These are phyloP conservation scores for Pythium sukuiense DNA, from an alignment of 352 stramenopile species.

Conservation along the genomic window DNA sequence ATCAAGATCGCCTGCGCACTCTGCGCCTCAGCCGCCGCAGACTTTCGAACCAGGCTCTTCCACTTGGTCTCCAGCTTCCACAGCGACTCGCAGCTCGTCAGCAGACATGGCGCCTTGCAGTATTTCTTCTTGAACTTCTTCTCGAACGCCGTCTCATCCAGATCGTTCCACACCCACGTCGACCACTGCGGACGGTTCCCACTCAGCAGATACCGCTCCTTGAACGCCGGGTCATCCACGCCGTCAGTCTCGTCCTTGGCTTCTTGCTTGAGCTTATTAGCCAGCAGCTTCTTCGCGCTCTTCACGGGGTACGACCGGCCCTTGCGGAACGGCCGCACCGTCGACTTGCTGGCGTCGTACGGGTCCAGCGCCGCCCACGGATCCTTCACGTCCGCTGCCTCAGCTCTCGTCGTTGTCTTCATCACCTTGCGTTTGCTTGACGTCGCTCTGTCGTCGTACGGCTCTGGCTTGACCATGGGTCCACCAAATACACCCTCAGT, in stretches of 20 bases:
- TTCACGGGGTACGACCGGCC: conserved; percentile 61
- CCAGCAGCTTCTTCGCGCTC: conserved; percentile 35
- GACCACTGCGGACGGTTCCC: conserved; percentile 56
- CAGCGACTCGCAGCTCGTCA: conserved; percentile 51
- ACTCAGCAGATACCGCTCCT: conserved; percentile 60
- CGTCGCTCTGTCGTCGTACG: conserved; percentile 9
- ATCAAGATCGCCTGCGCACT: conserved; percentile 68
- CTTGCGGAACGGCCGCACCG: conserved; percentile 71
- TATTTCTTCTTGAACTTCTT: conserved; percentile 67
- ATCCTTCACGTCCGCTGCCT: conserved; percentile 38
- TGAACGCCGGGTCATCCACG: conserved; percentile 62
- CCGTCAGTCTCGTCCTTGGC: conserved; percentile 51
- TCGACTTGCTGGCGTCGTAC: conserved; percentile 71
- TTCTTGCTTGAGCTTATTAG: conserved; percentile 37
- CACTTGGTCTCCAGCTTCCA: conserved; percentile 75
- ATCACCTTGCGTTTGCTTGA: conserved; percentile 6
- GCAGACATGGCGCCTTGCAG: conserved; percentile 48
- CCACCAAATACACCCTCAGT: conserved; percentile 20
- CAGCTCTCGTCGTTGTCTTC: not conserved
- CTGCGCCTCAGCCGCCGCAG: conserved; percentile 47
- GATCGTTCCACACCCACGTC: conserved; percentile 75
- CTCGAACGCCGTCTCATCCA: conserved; percentile 45
- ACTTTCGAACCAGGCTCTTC: conserved; percentile 51
- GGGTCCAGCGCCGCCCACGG: conserved; percentile 73
- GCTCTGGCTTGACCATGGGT: conserved; percentile 26